A percentile compares a stretch with the other conserved stretches of the same genome.
Evolutionary conservation across 2,329 filamentous ascomycete genomes (phyloP).

Genomic region (Sporothrix brunneoviolacea): DNA sequence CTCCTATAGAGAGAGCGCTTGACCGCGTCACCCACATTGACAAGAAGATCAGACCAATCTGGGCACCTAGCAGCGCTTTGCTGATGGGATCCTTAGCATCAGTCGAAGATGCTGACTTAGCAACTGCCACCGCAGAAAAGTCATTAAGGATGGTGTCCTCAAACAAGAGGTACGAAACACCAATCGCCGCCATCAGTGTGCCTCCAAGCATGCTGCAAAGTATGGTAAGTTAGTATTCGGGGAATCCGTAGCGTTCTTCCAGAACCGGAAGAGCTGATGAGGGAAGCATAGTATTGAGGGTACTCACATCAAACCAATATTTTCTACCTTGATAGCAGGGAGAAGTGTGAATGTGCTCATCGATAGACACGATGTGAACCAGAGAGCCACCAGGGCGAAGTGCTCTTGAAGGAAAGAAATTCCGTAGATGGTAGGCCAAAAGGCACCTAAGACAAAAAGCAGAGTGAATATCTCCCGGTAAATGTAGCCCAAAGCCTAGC

Average conservation of each 20-base stretch:
- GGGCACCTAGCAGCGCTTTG: conserved; percentile 57
- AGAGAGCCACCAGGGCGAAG: conserved; percentile 56
- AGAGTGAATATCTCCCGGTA: conserved; percentile 79
- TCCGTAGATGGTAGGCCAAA: conserved; percentile 76
- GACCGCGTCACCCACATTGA: conserved; percentile 82
- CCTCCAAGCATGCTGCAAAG: conserved; percentile 65
- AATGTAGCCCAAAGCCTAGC: conserved; percentile 83
- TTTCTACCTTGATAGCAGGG: conserved; percentile 78
- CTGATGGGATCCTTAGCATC: conserved; percentile 40
- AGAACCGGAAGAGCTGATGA: neutral
- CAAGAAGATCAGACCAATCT: conserved; percentile 71
- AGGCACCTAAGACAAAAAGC: conserved; percentile 66
- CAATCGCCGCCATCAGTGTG: conserved; percentile 67
- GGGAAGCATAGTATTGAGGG: neutral
- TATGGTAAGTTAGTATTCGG: neutral
- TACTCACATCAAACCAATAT: conserved; percentile 63
- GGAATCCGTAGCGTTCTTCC: neutral
- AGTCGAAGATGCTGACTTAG: conserved; percentile 16
- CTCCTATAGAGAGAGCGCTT: conserved; percentile 76
- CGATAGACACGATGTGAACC: conserved; percentile 67
- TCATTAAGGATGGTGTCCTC: conserved; percentile 56
- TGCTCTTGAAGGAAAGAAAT: conserved; percentile 64
- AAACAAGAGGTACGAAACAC: conserved; percentile 70
- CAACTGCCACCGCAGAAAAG: conserved; percentile 28
- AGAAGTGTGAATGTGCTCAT: conserved; percentile 92